phyloP scores from a whole-genome alignment of 2,329 filamentous ascomycete genomes.

The Ploettnerulaceae sp. region DNA sequence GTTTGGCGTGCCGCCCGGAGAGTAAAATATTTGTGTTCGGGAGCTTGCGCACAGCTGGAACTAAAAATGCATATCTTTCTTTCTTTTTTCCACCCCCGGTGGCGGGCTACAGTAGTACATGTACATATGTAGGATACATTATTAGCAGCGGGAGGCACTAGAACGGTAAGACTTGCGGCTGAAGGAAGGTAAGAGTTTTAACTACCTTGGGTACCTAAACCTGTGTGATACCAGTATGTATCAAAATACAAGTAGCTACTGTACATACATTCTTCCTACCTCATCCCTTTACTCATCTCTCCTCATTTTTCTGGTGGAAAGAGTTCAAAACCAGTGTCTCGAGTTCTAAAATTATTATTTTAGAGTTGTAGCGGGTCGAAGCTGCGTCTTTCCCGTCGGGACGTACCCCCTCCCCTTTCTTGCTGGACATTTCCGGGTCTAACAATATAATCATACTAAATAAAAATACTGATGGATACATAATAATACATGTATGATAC shows the following conservation, averaged over 20 bases:
- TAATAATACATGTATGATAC: too few species aligned
- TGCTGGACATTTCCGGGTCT: conserved; percentile 5
- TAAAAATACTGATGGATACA: too few species aligned
- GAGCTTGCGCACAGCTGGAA: conserved; percentile 6
- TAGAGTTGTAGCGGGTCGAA: not conserved
- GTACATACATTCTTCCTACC: too few species aligned
- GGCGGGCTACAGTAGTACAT: too few species aligned
- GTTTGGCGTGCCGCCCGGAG: conserved; percentile 2
- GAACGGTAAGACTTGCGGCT: conserved; percentile 2
- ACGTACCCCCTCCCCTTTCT: conserved; percentile 7
- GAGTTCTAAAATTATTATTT: conserved; percentile 2
- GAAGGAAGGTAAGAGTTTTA: not conserved
- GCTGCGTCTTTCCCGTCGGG: not conserved
- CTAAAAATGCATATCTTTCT: too few species aligned
- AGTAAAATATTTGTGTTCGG: conserved; percentile 1
- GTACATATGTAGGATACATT: not conserved
- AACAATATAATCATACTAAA: too few species aligned
- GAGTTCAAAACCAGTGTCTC: conserved; percentile 10
- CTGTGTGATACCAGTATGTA: not conserved
- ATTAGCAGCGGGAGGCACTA: not conserved
- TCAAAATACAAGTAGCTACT: too few species aligned
- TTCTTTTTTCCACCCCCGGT: too few species aligned
- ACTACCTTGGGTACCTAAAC: too few species aligned
- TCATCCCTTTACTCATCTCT: too few species aligned
- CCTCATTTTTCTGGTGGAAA: too few species aligned